These are phyloP conservation scores for Phytophthora fragariaefolia DNA, from an alignment of 352 stramenopile genomes.

Conservation along the genomic window DNA sequence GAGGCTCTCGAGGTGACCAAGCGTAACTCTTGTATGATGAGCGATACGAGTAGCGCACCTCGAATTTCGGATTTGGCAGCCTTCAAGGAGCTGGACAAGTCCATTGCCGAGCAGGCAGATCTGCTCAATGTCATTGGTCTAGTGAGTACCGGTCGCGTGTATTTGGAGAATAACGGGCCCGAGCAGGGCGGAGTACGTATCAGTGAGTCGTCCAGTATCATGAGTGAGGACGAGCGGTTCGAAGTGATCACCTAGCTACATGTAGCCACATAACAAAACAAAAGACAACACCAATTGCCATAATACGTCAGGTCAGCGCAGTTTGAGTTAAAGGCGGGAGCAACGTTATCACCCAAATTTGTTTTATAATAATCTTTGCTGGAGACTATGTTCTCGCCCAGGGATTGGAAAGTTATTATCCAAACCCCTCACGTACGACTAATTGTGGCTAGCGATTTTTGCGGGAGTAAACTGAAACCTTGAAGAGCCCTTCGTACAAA, in stretches of 20 bases:
- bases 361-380: slow-evolving; percentile 5
- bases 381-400: no score
- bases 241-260: slow-evolving; percentile 58
- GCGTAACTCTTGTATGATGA: slow-evolving; percentile 82
- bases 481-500: no score
- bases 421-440: no score
- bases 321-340: no score
- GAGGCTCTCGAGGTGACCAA: slow-evolving; percentile 70
- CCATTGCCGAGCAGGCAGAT: slow-evolving; percentile 76
- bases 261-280: not conserved
- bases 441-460: no score
- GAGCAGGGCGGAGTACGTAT: slow-evolving; percentile 65
- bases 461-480: no score
- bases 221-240: slow-evolving; percentile 65
- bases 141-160: slow-evolving; percentile 75
- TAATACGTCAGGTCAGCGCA: no score
- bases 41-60: slow-evolving; percentile 71
- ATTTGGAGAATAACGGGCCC: slow-evolving; percentile 68
- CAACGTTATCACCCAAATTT: no score
- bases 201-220: slow-evolving; percentile 60
- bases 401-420: no score
- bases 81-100: slow-evolving; percentile 76
- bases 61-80: slow-evolving; percentile 65
- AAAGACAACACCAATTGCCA: no score
- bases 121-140: slow-evolving; percentile 79